Conservation (phyloP, 2,329 filamentous ascomycete species). For the Fusarium pseudograminearum region DNA sequence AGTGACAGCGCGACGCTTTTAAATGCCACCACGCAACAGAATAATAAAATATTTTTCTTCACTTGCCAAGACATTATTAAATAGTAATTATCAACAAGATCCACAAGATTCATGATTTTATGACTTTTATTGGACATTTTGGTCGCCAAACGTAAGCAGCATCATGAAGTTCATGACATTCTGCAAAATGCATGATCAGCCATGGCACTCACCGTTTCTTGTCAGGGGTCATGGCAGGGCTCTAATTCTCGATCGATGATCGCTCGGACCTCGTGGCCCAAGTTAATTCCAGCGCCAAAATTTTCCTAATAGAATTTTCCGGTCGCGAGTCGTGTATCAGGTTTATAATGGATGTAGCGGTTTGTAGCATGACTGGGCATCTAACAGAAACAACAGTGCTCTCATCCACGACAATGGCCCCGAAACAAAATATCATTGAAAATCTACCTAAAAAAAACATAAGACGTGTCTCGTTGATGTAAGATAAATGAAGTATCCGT, state of each 20-base stretch:
- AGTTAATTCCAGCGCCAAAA: not conserved
- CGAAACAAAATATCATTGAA: not conserved
- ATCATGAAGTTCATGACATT: conserved; percentile 40
- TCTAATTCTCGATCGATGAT: not conserved
- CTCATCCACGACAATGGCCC: not conserved
- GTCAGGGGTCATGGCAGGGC: conserved; percentile 17
- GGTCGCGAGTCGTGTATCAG: conserved; percentile 8
- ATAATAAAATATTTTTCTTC: not conserved
- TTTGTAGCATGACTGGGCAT: not conserved
- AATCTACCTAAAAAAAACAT: not conserved
- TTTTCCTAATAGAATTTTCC: not conserved
- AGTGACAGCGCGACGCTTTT: not conserved
- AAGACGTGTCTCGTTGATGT: not conserved
- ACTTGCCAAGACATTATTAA: conserved; percentile 17
- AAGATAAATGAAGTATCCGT: not conserved
- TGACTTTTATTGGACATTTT: conserved; percentile 25
- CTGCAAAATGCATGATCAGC: conserved; percentile 38
- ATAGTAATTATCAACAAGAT: conserved; percentile 23
- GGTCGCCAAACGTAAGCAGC: conserved; percentile 33
- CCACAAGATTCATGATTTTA: conserved; percentile 22
- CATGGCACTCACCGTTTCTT: conserved; percentile 30
- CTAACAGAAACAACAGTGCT: not conserved
- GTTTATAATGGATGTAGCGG: not conserved
- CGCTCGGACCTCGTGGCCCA: not conserved
- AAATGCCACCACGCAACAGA: not conserved